Evolutionary conservation across 1,284 basidiomycete species (phyloP).

Genomic region (Puccinia triticina): DNA sequence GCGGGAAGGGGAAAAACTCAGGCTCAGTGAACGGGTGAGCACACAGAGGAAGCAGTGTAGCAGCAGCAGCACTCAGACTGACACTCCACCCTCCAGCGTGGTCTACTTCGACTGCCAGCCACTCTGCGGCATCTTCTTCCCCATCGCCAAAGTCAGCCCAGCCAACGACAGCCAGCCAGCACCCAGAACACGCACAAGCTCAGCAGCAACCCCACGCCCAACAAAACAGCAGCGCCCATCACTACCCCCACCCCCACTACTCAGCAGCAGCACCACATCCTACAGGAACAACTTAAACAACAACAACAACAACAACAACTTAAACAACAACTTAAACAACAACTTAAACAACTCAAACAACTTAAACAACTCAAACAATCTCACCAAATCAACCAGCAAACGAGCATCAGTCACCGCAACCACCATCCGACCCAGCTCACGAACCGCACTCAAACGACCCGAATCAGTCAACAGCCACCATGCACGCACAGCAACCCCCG

Average conservation of each 20-base stretch:
- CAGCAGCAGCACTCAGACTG: background rate
- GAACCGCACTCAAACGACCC: background rate
- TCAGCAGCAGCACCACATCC: background rate
- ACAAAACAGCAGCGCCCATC: background rate
- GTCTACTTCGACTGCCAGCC: slow-evolving; percentile 24
- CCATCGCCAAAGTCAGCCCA: background rate
- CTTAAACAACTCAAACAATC: background rate
- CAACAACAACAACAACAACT: background rate
- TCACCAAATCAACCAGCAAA: background rate
- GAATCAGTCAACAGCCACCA: slow-evolving; percentile 3
- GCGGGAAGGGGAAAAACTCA: slow-evolving; percentile 43
- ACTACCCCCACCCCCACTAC: background rate
- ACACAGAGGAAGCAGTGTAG: too few species aligned
- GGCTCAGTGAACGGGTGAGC: slow-evolving; percentile 41
- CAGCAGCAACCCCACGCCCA: background rate
- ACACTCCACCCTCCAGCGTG: background rate
- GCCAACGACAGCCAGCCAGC: background rate
- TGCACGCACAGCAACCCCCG: background rate
- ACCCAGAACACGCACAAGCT: background rate
- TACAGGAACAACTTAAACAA: background rate
- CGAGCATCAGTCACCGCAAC: background rate
- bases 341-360: background rate
- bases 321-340: background rate
- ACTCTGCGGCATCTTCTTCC: slow-evolving; percentile 39
- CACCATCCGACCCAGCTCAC: background rate